Evolutionary conservation across 2,329 filamentous ascomycete species (phyloP).

Genomic region (Apiospora rasikravindrae): DNA sequence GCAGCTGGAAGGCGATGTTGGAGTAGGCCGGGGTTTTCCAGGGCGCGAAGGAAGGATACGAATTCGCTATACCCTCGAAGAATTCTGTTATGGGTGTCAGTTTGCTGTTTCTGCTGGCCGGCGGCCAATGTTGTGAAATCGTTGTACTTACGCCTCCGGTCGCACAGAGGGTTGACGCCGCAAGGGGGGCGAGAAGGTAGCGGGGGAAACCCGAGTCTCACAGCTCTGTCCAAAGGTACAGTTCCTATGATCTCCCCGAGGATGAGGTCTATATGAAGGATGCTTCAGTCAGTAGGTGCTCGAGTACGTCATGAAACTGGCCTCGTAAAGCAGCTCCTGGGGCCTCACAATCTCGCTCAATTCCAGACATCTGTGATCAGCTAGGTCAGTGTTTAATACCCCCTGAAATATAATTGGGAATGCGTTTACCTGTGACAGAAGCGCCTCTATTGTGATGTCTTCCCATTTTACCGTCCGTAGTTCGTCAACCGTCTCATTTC

Average conservation of each 20-base stretch:
- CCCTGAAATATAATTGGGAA: background rate
- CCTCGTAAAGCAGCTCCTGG: background rate
- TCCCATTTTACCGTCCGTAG: slow-evolving; percentile 31
- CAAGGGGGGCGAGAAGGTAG: slow-evolving; percentile 38
- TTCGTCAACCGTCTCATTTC: slow-evolving; percentile 22
- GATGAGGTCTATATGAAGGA: slow-evolving; percentile 28
- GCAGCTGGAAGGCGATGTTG: slow-evolving; percentile 44
- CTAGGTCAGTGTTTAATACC: background rate
- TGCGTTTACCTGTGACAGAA: slow-evolving; percentile 31
- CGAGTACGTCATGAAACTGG: slow-evolving; percentile 16
- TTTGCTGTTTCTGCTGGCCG: slow-evolving; percentile 14
- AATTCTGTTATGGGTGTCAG: slow-evolving; percentile 31
- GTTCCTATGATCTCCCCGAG: slow-evolving; percentile 33
- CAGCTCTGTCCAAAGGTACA: slow-evolving; percentile 25
- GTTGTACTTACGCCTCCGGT: slow-evolving; percentile 32
- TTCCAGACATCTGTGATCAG: slow-evolving; percentile 32
- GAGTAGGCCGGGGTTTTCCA: slow-evolving; percentile 45
- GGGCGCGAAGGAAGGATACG: slow-evolving; percentile 39
- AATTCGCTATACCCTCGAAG: slow-evolving; percentile 35
- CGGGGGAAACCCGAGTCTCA: slow-evolving; percentile 36
- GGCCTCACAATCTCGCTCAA: slow-evolving; percentile 41
- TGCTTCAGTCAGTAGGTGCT: slow-evolving; percentile 24
- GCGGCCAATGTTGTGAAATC: background rate
- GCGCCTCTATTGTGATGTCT: slow-evolving; percentile 32
- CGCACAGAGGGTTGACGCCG: slow-evolving; percentile 38